Percentiles rank a stretch among this genome's conserved stretches.
Conservation (phyloP, 495 filamentous ascomycete genomes). For the Lepraria neglecta region DNA sequence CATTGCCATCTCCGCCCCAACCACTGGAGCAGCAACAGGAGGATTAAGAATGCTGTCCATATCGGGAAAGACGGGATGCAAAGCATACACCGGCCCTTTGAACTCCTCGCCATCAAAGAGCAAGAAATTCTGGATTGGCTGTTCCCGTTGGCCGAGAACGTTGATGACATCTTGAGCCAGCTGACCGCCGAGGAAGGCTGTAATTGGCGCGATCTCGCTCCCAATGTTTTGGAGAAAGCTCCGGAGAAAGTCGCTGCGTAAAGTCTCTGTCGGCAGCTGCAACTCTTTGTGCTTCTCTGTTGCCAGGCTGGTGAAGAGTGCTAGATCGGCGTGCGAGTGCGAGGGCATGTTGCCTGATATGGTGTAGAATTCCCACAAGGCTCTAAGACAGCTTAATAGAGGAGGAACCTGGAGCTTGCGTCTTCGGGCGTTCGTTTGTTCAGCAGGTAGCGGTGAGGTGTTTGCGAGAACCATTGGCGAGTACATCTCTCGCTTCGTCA, state of each 20-base stretch:
- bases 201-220: conserved; percentile 76
- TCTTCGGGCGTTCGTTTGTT: conserved; percentile 57
- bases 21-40: conserved; percentile 5
- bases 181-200: conserved; percentile 82
- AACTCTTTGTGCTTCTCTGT: conserved; percentile 68
- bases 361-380: conserved; percentile 71
- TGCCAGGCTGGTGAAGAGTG: conserved; percentile 68
- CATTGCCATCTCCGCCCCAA: conserved; percentile 1
- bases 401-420: conserved; percentile 70
- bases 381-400: conserved; percentile 71
- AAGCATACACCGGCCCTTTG: conserved; percentile 68
- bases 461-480: conserved; percentile 74
- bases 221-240: conserved; percentile 76
- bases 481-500: conserved; percentile 87
- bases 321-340: conserved; percentile 53
- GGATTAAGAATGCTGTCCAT: conserved; percentile 21
- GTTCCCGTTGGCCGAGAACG: conserved; percentile 79
- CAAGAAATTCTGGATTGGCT: conserved; percentile 91
- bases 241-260: conserved; percentile 72
- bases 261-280: conserved; percentile 66
- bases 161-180: conserved; percentile 97
- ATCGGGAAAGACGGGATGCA: conserved; percentile 65
- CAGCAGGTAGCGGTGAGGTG: conserved; percentile 63
- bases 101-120: conserved; percentile 82
- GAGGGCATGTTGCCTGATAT: conserved; percentile 50